Evolutionary conservation across 2,329 filamentous ascomycete genomes (phyloP), one percentile per base, ranked within the genome.

Genomic region (Beauveria australis): DNA sequence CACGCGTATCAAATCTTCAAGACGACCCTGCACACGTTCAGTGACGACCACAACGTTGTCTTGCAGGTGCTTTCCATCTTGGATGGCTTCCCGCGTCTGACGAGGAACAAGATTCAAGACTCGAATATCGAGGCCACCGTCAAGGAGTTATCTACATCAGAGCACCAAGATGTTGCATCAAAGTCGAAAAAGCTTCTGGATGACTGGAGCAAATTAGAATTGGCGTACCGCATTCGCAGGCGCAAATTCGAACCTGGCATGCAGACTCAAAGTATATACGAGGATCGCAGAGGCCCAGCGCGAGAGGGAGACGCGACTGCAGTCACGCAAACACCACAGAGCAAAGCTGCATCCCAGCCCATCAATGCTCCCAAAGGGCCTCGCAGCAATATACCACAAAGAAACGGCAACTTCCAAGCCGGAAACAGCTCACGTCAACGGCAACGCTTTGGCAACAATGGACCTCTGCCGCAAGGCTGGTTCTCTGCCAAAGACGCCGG

Each of bases 1-100:
- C 94, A 97, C 77, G 94, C 93, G 57, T 99, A 99, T 73, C 89
- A 93, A 70, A 96, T 97, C 65, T 79, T 99, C 64, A 96, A 94
- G 73, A 91, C 89, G 37, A 89, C 91, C 6, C 80, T 99, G 59
- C 87, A 86, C 64, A 88, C 89, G 28, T 99, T 93, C 79, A 86
- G 86, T 64, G 89, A 92, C n/a, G 94, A 97, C 71, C 81, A 87
- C 72, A 96, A 97, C 67, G 86, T 97, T 30, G 85, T 95, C 43
- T 76, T 96, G 63, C 94, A 97, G 74, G 87, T 96, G 30, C 80
- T 99, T 64, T 88, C 94, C 65, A 92, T 99, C 60, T 82, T 99
- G 22, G 88, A 95, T 73, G 88, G 87, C 64, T 89, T 97, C 65
- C 94, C 94, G 0, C 88, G 93, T 10, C 79, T 97, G 54, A 97